phyloP scores from a whole-genome alignment of 495 filamentous ascomycete species.

The Neurospora sp. region DNA sequence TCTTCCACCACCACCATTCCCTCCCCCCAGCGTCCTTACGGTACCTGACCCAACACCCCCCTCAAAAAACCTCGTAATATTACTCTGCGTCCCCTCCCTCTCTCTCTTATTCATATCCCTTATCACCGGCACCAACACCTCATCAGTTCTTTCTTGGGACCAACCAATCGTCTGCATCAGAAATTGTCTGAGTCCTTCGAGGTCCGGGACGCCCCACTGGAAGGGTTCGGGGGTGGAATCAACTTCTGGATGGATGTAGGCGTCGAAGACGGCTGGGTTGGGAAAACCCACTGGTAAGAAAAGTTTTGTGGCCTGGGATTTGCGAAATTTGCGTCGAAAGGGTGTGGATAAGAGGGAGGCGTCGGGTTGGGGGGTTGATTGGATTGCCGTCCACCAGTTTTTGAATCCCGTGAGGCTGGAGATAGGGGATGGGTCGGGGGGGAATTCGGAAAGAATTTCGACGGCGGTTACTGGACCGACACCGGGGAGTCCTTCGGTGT shows the following conservation, averaged over 20 bases:
- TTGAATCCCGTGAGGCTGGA: constrained; percentile 55
- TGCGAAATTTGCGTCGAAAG: constrained; percentile 78
- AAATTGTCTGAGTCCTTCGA: constrained; percentile 74
- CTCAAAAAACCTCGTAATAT: constrained; percentile 83
- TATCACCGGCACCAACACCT: constrained; percentile 89
- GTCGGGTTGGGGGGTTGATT: constrained; percentile 45
- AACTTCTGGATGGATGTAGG: constrained; percentile 79
- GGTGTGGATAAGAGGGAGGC: constrained; percentile 20
- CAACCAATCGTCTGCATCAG: constrained; percentile 92
- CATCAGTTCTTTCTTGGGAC: constrained; percentile 82
- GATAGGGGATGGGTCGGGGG: constrained; percentile 6
- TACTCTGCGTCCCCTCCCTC: constrained; percentile 83
- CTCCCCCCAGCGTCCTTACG: no score
- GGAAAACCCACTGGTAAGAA: constrained; percentile 78
- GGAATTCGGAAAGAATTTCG: constrained; percentile 88
- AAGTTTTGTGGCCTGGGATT: constrained; percentile 62
- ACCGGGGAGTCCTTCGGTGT: constrained; percentile 82
- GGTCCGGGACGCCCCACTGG: constrained; percentile 90
- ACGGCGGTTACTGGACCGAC: constrained; percentile 89
- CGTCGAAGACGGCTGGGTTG: constrained; percentile 54
- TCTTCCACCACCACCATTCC: no score
- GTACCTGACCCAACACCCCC: constrained; percentile 12
- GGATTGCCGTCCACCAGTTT: constrained; percentile 79
- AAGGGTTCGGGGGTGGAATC: constrained; percentile 69
- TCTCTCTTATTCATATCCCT: constrained; percentile 83